Percentiles rank a stretch among this genome's conserved stretches.
These are phyloP conservation scores for Puccinia horiana DNA, from an alignment of 1,284 basidiomycete species.

Conservation along the genomic window DNA sequence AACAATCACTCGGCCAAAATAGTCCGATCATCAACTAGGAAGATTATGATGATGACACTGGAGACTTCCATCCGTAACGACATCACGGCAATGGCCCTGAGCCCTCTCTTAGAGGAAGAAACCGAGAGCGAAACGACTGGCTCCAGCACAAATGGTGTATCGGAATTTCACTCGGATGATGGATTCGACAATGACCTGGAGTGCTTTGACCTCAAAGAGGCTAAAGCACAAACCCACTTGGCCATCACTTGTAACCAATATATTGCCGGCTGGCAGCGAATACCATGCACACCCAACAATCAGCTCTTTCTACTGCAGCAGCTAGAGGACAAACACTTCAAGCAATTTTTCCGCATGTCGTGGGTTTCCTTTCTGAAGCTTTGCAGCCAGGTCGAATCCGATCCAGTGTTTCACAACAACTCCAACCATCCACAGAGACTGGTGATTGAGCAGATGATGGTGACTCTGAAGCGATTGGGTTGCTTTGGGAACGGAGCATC, in stretches of 20 bases:
- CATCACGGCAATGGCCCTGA: not conserved
- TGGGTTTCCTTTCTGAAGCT: not conserved
- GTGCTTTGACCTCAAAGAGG: not conserved
- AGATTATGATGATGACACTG: not conserved
- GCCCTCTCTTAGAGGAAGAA: not conserved
- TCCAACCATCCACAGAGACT: not conserved
- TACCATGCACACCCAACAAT: not conserved
- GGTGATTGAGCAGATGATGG: not conserved
- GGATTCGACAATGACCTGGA: not conserved
- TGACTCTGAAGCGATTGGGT: not conserved
- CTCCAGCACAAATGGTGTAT: not conserved
- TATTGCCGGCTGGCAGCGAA: not conserved
- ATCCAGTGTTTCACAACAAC: not conserved
- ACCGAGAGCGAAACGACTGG: not conserved
- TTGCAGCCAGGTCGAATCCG: not conserved
- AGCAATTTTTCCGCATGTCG: not conserved
- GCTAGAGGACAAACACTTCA: not conserved
- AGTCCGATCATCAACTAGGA: no score
- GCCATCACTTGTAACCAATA: not conserved
- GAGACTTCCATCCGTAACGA: not conserved
- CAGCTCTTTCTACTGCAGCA: not conserved
- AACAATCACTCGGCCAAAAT: no score
- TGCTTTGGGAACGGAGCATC: constrained; percentile 1
- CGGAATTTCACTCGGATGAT: not conserved
- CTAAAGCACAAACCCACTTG: not conserved